Percentiles rank a stretch among this genome's conserved stretches.
phyloP scores from a whole-genome alignment of 257 asterid genomes.

The Solanum chmielewskii region DNA sequence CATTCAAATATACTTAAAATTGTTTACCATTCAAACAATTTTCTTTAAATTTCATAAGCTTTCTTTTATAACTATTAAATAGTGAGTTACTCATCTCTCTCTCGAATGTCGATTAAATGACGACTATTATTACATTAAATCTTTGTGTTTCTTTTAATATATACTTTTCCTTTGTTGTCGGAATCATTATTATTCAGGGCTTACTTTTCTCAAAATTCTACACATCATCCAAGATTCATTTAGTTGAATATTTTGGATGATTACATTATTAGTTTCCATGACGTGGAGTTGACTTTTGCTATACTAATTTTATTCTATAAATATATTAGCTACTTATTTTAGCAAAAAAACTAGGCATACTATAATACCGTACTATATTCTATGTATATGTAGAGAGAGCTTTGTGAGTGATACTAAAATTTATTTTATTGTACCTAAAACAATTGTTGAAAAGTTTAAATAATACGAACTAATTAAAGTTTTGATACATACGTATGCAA shows the following conservation, averaged over 20 bases:
- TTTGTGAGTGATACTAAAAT: neutral
- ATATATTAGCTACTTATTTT: neutral
- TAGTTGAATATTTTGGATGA: neutral
- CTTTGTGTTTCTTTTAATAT: neutral
- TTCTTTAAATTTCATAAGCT: too few relatives aligned
- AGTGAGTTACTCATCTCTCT: too few relatives aligned
- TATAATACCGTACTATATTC: neutral
- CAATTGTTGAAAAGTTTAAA: neutral
- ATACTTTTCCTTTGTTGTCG: neutral
- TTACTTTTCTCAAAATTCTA: neutral
- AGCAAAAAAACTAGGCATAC: neutral
- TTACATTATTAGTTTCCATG: neutral
- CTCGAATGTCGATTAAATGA: neutral
- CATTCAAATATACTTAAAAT: neutral
- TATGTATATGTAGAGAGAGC: neutral
- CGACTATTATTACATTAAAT: neutral
- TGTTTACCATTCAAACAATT: accelerated
- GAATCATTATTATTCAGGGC: neutral
- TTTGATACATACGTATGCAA: neutral
- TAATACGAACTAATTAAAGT: neutral
- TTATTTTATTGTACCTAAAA: neutral
- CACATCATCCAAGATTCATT: neutral
- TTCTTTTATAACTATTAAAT: too few relatives aligned
- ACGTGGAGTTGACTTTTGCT: neutral
- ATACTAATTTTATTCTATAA: neutral